Conservation (phyloP, 768 basidiomycete genomes). For the Omphalotus guepiniiformis region DNA sequence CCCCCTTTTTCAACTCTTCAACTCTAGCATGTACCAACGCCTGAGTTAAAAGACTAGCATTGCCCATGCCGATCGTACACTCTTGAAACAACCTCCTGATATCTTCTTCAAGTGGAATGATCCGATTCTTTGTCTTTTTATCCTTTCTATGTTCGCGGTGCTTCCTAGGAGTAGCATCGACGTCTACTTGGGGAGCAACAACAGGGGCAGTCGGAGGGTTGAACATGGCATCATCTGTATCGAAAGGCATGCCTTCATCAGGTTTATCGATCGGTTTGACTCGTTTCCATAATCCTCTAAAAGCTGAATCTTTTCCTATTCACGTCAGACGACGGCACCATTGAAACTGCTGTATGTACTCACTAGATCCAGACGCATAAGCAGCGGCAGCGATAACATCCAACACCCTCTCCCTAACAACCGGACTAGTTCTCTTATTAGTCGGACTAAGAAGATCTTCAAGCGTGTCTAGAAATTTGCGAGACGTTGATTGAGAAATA, state of each 20-base stretch:
- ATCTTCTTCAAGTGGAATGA: slow-evolving; percentile 80
- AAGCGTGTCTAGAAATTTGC: slow-evolving; percentile 76
- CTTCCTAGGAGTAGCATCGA: too few species aligned
- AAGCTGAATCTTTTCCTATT: slow-evolving; percentile 44
- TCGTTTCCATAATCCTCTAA: slow-evolving; percentile 74
- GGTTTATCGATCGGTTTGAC: slow-evolving; percentile 79
- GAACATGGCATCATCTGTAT: slow-evolving; percentile 77
- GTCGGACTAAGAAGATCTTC: slow-evolving; percentile 60
- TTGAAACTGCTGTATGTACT: slow-evolving; percentile 16
- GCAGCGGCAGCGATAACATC: slow-evolving; percentile 83
- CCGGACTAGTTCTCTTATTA: slow-evolving; percentile 56
- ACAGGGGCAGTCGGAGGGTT: slow-evolving; percentile 41
- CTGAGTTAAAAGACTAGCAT: slow-evolving; percentile 70
- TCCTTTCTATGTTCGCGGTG: slow-evolving; percentile 17
- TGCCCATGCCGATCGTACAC: slow-evolving; percentile 79
- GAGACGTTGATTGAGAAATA: slow-evolving; percentile 61
- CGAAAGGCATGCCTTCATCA: slow-evolving; percentile 78
- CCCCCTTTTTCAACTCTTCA: slow-evolving; percentile 37
- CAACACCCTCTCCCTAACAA: slow-evolving; percentile 74
- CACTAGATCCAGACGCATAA: slow-evolving; percentile 53
- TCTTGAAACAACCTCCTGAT: slow-evolving; percentile 80
- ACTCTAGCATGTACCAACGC: slow-evolving; percentile 66
- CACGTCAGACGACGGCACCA: not conserved
- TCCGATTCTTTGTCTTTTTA: slow-evolving; percentile 21
- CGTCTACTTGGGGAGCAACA: not conserved